phyloP scores from a whole-genome alignment of 2,329 filamentous ascomycete genomes.

The Aureobasidium sp. region DNA sequence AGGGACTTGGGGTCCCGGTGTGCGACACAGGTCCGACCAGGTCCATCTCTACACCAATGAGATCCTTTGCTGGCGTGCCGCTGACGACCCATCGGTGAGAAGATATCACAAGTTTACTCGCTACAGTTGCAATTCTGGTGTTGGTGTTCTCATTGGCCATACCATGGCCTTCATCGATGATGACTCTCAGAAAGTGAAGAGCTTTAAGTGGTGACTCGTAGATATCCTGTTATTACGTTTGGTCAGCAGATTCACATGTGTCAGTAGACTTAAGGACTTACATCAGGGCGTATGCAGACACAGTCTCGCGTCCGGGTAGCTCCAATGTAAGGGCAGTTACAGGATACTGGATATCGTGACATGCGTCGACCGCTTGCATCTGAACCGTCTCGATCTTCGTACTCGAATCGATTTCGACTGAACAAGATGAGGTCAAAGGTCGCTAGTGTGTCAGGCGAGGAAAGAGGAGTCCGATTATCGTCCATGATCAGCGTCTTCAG shows the following conservation, averaged over 20 bases:
- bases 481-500: constrained; percentile 58
- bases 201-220: constrained; percentile 58
- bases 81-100: constrained; percentile 83
- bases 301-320: constrained; percentile 38
- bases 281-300: constrained; percentile 34
- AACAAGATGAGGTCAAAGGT: constrained; percentile 72
- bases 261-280: background rate
- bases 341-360: constrained; percentile 23
- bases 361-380: constrained; percentile 39
- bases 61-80: constrained; percentile 77
- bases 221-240: constrained; percentile 22
- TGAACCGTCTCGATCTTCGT: constrained; percentile 50
- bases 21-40: constrained; percentile 32
- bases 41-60: constrained; percentile 67
- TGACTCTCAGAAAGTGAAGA: constrained; percentile 79
- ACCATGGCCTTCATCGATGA: constrained; percentile 87
- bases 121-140: constrained; percentile 51
- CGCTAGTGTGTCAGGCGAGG: constrained; percentile 51
- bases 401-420: constrained; percentile 65
- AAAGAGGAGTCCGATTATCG: constrained; percentile 46
- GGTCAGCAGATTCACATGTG: background rate
- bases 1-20: background rate
- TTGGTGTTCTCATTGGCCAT: constrained; percentile 63
- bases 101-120: constrained; percentile 48
- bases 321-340: constrained; percentile 39